Base-by-base conservation (phyloP, 2,329 filamentous ascomycete genomes). In the Tolypocladium capitatum region DNA sequence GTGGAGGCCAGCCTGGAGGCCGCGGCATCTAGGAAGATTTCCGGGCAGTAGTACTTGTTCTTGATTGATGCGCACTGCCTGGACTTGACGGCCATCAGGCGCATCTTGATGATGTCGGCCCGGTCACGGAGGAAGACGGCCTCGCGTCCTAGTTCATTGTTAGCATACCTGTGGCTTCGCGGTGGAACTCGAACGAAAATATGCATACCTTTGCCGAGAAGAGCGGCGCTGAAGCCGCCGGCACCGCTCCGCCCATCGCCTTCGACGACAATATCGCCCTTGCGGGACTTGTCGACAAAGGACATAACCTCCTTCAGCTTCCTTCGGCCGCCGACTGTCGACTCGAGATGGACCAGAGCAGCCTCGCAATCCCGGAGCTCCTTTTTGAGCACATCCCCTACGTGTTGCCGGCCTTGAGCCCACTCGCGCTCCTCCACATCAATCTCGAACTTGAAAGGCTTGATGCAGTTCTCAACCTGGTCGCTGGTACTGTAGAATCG, bases 391-490 rank as follows among this genome's bases (percentile, higher is more conserved):
- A 92, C 81, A 9, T 73, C 75, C 35, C 80, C 76, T 1, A 91
- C 83, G 56, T 94, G 92, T 42, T 95, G 89, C 46, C 91, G 76
- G 0, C 89, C 90, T 51, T 85, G 80, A 4, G 74, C 65, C 92
- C 92, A 98, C 63, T 98, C 94, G 8, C 81, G 74, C 35, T 90
- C 86, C 59, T 95, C 88, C 41, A 98, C 82, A 57, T 98, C 92
- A 49, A 98, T 94, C 52, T 96, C 89, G 56, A 91, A 97, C 63
- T 98, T 98, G 72, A 91, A 98, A 0, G 94, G 92, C 66, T 98
- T 98, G 67, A 98, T 94, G 62, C 91, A 98, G 62, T 97, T 97
- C 65, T 98, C 92, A 1, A 98, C 86, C 67, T 97, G 92, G 59
- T 98, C 94, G 53, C 86, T 92, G 1, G 94, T 98, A 66, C 91